These are phyloP conservation scores for Boletus rufocinnamomeus DNA, from an alignment of 768 basidiomycete genomes.

Conservation along the genomic window DNA sequence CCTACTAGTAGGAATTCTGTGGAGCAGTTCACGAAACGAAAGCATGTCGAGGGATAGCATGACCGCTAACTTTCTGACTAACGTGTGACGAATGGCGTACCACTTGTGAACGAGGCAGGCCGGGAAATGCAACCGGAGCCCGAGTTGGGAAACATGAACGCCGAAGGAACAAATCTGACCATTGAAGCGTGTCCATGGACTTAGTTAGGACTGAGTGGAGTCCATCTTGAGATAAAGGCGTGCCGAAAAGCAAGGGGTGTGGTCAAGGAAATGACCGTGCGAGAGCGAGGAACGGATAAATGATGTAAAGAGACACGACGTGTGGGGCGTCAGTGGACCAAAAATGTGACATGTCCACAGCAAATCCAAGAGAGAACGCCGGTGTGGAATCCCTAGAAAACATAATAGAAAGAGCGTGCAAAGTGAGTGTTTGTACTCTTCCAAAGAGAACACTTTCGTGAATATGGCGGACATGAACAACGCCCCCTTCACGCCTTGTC, in stretches of 20 bases:
- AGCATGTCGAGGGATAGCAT: conserved; percentile 11
- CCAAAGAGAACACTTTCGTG: conserved; percentile 24
- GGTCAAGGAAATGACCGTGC: conserved; percentile 17
- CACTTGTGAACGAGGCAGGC: conserved; percentile 22
- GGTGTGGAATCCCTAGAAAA: conserved; percentile 19
- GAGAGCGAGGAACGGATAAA: conserved; percentile 9
- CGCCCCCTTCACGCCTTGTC: conserved; percentile 21
- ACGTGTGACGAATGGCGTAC: conserved; percentile 17
- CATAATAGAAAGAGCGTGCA: conserved; percentile 25
- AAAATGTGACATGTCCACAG: conserved; percentile 18
- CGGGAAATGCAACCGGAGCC: conserved; percentile 12
- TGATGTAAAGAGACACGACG: conserved; percentile 34
- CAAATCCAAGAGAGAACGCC: conserved; percentile 16
- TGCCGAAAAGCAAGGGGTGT: conserved; percentile 10
- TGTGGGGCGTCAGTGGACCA: conserved; percentile 14
- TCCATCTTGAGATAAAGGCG: conserved; percentile 12
- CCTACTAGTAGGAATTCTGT: conserved; percentile 11
- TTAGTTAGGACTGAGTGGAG: conserved; percentile 21
- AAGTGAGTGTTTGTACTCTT: conserved; percentile 16
- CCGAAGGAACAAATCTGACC: conserved; percentile 13
- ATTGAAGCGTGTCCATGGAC: conserved; percentile 22
- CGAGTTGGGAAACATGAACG: conserved; percentile 21
- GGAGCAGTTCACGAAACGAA: conserved; percentile 18
- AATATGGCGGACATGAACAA: conserved; percentile 34
- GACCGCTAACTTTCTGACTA: conserved; percentile 13